phyloP scores from a whole-genome alignment of 1,284 basidiomycete genomes.

The Trametes hirsuta region DNA sequence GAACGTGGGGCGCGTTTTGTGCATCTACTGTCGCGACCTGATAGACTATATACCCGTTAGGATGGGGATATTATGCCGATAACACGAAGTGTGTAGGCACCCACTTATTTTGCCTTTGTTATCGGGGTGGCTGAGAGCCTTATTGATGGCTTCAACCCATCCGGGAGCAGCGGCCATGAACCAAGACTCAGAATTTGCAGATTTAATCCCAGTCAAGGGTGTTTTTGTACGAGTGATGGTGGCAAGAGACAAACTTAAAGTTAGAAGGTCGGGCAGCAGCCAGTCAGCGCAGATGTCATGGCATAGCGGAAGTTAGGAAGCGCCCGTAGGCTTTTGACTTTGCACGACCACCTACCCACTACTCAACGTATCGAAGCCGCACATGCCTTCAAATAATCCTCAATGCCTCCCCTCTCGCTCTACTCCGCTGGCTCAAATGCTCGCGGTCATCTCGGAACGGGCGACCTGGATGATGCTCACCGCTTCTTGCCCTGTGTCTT shows the following conservation, averaged over 20 bases:
- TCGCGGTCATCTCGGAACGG: slow-evolving; percentile 71
- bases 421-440: slow-evolving; percentile 77
- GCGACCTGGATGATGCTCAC: slow-evolving; percentile 60
- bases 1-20: slow-evolving; percentile 51
- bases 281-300: not conserved
- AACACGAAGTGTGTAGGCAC: not conserved
- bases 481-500: slow-evolving; percentile 54
- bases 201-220: not conserved
- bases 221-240: not conserved
- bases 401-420: slow-evolving; percentile 18
- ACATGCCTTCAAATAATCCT: not conserved
- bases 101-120: slow-evolving; percentile 44
- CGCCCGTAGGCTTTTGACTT: too few species aligned
- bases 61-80: not conserved
- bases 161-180: slow-evolving; percentile 39
- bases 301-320: not conserved
- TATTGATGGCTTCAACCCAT: slow-evolving; percentile 54
- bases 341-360: too few species aligned
- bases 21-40: slow-evolving; percentile 63
- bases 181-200: not conserved
- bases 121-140: slow-evolving; percentile 44
- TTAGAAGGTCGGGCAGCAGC: not conserved
- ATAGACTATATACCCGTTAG: slow-evolving; percentile 43
- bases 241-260: not conserved
- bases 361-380: too few species aligned